Conservation (phyloP, 2,329 filamentous ascomycete species). For the Geoglossum cookeanum region DNA sequence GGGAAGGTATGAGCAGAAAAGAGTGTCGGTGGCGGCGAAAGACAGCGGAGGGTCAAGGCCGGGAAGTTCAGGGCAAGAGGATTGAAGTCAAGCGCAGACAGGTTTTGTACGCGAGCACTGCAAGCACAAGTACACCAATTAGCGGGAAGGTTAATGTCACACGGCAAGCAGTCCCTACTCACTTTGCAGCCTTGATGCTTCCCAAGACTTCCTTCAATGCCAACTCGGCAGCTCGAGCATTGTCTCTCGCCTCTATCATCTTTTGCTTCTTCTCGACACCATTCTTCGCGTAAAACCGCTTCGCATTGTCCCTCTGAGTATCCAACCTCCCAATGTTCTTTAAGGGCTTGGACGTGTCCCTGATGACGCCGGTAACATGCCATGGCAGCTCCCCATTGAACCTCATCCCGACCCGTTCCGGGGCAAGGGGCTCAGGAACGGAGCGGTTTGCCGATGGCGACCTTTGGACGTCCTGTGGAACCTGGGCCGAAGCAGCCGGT, state of each 20-base stretch:
- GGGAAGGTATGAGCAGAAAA: conserved; percentile 66
- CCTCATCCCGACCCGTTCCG: conserved; percentile 2
- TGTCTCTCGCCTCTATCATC: conserved; percentile 53
- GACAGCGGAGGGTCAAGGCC: conserved; percentile 60
- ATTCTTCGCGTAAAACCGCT: conserved; percentile 23
- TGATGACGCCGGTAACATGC: conserved; percentile 58
- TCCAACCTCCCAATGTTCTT: not conserved
- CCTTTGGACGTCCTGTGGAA: conserved; percentile 16
- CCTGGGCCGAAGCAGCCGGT: conserved; percentile 16
- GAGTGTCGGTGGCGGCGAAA: conserved; percentile 62
- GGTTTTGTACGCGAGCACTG: conserved; percentile 15
- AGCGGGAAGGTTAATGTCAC: not conserved
- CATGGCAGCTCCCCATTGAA: conserved; percentile 24
- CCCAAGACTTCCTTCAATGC: conserved; percentile 67
- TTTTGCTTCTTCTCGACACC: conserved; percentile 46
- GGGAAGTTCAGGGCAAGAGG: conserved; percentile 73
- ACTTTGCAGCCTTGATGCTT: conserved; percentile 70
- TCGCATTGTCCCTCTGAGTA: not conserved
- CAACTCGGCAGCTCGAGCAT: conserved; percentile 64
- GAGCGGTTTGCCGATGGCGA: not conserved
- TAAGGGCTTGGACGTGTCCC: not conserved
- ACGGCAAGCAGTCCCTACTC: conserved; percentile 17
- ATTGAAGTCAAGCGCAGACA: conserved; percentile 55
- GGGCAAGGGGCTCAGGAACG: conserved; percentile 16
- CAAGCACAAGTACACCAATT: not conserved